Evolutionary conservation across 768 basidiomycete genomes (phyloP).

Genomic region (Calvatia gigantea): DNA sequence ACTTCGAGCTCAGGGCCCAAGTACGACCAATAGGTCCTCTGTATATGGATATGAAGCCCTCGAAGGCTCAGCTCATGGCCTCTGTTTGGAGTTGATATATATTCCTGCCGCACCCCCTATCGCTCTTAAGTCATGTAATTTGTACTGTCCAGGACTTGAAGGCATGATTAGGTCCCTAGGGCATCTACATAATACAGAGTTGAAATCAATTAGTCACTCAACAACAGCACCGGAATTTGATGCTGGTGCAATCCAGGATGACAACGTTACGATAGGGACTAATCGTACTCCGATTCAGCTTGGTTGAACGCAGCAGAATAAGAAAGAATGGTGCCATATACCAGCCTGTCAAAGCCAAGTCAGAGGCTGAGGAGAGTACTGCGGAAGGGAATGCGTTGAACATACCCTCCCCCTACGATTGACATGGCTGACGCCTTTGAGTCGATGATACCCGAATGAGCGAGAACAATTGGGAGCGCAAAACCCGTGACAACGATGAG

Average conservation of each 20-base stretch:
- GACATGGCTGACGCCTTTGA: conserved; percentile 90
- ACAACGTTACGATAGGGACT: conserved; percentile 16
- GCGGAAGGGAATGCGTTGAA: conserved; percentile 16
- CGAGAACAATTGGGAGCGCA: conserved; percentile 86
- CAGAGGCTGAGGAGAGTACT: conserved; percentile 6
- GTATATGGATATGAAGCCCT: conserved; percentile 28
- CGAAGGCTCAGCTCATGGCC: conserved; percentile 40
- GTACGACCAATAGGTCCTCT: conserved; percentile 31
- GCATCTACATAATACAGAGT: conserved; percentile 16
- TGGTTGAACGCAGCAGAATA: conserved; percentile 83
- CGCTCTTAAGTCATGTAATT: background rate
- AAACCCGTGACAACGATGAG: conserved; percentile 91
- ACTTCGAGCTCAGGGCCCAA: conserved; percentile 51
- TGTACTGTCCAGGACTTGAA: background rate
- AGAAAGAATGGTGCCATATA: conserved; percentile 88
- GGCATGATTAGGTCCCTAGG: conserved; percentile 10
- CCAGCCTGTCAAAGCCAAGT: conserved; percentile 43
- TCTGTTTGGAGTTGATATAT: conserved; percentile 9
- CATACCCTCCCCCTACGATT: conserved; percentile 87
- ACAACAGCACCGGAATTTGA: background rate
- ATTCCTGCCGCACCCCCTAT: background rate
- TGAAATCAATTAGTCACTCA: background rate
- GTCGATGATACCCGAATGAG: conserved; percentile 86
- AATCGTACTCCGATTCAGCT: conserved; percentile 82
- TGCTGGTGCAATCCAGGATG: no score